Conservation (phyloP, 768 basidiomycete genomes). For the Mycena galericulata region DNA sequence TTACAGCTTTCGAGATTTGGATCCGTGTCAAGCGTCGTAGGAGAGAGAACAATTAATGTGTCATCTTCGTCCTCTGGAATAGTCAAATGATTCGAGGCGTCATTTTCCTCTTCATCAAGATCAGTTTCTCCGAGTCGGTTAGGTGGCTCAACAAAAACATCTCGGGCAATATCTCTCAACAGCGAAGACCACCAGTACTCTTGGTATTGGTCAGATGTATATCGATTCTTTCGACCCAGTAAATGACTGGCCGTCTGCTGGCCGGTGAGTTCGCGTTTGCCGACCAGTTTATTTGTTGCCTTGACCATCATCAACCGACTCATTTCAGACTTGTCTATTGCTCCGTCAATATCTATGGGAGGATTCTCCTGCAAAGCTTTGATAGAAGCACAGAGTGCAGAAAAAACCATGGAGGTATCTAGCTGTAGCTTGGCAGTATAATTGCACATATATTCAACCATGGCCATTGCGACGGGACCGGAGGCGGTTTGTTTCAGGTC, state of each 20-base stretch:
- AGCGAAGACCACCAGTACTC: conserved; percentile 28
- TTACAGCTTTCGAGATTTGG: background rate
- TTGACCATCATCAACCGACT: too few species aligned
- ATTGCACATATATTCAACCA: too few species aligned
- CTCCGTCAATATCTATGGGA: conserved; percentile 28
- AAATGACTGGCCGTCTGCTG: conserved; percentile 15
- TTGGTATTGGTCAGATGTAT: conserved; percentile 12
- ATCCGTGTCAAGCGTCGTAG: background rate
- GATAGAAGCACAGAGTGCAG: conserved; percentile 29
- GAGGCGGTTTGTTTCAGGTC: too few species aligned
- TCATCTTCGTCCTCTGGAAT: too few species aligned
- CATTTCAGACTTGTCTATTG: too few species aligned
- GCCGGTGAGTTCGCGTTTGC: too few species aligned
- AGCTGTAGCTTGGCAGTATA: background rate
- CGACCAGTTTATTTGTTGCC: too few species aligned
- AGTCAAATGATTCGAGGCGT: background rate
- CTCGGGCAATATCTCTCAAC: conserved; percentile 20
- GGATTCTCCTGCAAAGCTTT: conserved; percentile 27
- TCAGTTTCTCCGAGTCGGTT: background rate
- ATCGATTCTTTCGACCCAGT: conserved; percentile 9
- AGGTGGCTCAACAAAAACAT: conserved; percentile 27
- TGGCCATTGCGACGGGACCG: too few species aligned
- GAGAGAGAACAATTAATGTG: background rate
- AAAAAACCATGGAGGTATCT: conserved; percentile 18
- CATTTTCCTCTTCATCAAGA: background rate